Percentiles rank a stretch among this genome's conserved stretches.
These are phyloP conservation scores for Globisporangium rhizosaccharum DNA, from an alignment of 352 stramenopile genomes.

Conservation along the genomic window DNA sequence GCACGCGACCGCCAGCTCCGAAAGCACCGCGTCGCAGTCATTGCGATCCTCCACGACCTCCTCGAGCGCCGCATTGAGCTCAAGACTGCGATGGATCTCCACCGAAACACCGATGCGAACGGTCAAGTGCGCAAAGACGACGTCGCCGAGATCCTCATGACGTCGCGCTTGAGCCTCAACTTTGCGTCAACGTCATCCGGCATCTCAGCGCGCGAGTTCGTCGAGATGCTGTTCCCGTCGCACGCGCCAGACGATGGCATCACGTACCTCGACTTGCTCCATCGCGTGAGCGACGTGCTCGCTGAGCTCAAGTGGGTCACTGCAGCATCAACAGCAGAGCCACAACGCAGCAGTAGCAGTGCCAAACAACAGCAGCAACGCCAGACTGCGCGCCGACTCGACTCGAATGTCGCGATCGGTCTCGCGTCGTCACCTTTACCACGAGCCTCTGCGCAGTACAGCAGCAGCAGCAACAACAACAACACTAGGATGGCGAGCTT, in stretches of 20 bases:
- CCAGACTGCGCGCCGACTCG: constrained; percentile 32
- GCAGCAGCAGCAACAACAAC: not conserved
- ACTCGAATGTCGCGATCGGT: constrained; percentile 18
- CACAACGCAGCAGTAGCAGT: not conserved
- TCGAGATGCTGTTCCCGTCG: constrained; percentile 52
- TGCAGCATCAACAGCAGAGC: not conserved
- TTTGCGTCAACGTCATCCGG: constrained; percentile 29
- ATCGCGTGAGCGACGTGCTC: constrained; percentile 53
- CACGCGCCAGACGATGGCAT: constrained; percentile 18
- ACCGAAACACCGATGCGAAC: constrained; percentile 48
- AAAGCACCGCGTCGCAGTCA: constrained; percentile 24
- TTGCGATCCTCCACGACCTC: constrained; percentile 63
- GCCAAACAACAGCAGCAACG: constrained; percentile 30
- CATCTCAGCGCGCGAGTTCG: constrained; percentile 48
- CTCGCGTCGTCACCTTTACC: not conserved
- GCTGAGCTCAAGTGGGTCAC: constrained; percentile 29
- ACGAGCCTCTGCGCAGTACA: not conserved
- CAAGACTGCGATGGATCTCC: constrained; percentile 65
- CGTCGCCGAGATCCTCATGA: constrained; percentile 58
- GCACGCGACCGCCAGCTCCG: constrained; percentile 20
- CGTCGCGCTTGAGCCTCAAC: constrained; percentile 52
- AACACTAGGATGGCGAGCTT: constrained; percentile 3
- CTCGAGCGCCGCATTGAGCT: constrained; percentile 64
- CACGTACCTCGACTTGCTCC: constrained; percentile 58
- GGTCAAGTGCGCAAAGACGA: constrained; percentile 56